These are phyloP conservation scores for Lactifluus pinguis DNA, from an alignment of 768 basidiomycete genomes.

Conservation along the genomic window DNA sequence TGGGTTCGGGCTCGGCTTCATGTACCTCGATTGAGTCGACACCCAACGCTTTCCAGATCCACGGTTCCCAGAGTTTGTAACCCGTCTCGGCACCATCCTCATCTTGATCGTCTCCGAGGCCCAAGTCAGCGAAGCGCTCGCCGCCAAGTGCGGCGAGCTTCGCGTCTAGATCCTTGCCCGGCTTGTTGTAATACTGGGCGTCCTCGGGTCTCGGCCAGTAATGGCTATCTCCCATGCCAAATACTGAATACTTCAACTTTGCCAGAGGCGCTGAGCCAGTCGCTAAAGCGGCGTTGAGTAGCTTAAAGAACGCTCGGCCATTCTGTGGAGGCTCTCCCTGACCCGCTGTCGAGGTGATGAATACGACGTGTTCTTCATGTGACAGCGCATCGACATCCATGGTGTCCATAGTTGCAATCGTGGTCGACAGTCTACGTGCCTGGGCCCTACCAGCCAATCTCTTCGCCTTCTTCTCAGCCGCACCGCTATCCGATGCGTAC, in stretches of 20 bases:
- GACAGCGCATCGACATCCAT: constrained; percentile 65
- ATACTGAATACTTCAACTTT: constrained; percentile 73
- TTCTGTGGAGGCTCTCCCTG: constrained; percentile 99
- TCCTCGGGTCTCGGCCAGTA: constrained; percentile 99
- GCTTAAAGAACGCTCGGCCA: constrained; percentile 82
- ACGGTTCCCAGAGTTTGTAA: constrained; percentile 90
- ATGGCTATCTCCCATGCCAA: constrained; percentile 95
- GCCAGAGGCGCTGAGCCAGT: constrained; percentile 52
- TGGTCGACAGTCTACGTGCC: constrained; percentile 71
- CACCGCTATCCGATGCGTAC: constrained; percentile 93
- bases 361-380: constrained; percentile 56
- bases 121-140: constrained; percentile 61
- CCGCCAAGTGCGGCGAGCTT: constrained; percentile 75
- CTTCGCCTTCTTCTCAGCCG: constrained; percentile 93
- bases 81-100: constrained; percentile 94
- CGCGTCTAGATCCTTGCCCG: constrained; percentile 81
- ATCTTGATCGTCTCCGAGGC: constrained; percentile 95
- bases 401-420: constrained; percentile 73
- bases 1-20: constrained; percentile 94
- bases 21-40: constrained; percentile 85
- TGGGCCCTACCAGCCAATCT: constrained; percentile 77
- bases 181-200: constrained; percentile 95
- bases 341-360: constrained; percentile 89
- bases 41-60: constrained; percentile 88
- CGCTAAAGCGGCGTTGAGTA: constrained; percentile 56